Conservation (phyloP, 345 rosid genomes). For the Eucalyptus marginata region DNA sequence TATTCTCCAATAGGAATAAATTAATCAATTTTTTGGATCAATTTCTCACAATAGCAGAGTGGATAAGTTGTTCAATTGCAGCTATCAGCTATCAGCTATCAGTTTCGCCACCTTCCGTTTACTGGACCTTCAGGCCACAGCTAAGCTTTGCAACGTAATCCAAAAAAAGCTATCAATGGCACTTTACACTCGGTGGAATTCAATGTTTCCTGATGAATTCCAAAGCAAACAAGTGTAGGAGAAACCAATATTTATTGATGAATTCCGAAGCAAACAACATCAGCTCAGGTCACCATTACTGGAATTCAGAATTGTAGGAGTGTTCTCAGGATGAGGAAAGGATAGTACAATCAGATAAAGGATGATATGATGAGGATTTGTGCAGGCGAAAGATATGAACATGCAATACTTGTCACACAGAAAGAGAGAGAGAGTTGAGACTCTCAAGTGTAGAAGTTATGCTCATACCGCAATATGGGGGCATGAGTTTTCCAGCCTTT, state of each 20-base stretch:
- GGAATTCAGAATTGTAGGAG: not conserved
- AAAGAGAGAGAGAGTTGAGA: not conserved
- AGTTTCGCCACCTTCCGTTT: not conserved
- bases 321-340: not conserved
- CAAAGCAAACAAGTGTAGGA: not conserved
- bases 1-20: not conserved
- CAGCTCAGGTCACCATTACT: not conserved
- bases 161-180: not conserved
- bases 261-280: not conserved
- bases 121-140: not conserved
- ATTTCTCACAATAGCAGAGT: not conserved
- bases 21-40: not conserved
- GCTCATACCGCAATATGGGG: slow-evolving; percentile 29
- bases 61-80: not conserved
- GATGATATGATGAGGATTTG: not conserved
- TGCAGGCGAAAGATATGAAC: not conserved
- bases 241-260: not conserved
- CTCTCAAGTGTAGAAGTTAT: not conserved
- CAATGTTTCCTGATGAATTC: not conserved
- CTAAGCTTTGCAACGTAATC: not conserved
- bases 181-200: not conserved
- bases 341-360: not conserved
- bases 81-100: not conserved
- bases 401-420: not conserved
- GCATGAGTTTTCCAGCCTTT: slow-evolving; percentile 29